Percentiles rank a stretch among this genome's conserved stretches.
phyloP scores from a whole-genome alignment of 805 yeast species.

The Yarrowia sp. region DNA sequence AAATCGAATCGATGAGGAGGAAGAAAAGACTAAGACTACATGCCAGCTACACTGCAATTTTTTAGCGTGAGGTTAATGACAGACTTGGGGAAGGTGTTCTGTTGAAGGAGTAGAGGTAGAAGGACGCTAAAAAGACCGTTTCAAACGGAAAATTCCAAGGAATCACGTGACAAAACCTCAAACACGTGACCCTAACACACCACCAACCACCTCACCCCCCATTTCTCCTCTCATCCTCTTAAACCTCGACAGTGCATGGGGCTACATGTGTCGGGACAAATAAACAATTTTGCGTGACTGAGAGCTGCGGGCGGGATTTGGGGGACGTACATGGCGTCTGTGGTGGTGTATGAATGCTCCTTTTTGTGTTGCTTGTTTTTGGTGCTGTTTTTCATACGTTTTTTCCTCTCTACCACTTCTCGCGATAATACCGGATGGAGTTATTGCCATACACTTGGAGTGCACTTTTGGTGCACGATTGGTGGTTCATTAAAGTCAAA shows the following conservation, averaged over 20 bases:
- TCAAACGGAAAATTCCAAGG: too few species aligned
- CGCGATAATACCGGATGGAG: background rate
- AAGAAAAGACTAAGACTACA: background rate
- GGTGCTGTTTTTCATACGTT: background rate
- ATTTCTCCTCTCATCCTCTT: background rate
- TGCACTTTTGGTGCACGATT: constrained; percentile 31
- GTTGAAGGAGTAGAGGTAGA: too few species aligned
- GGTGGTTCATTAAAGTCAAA: constrained; percentile 26
- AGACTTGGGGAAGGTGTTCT: too few species aligned
- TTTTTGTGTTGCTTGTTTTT: background rate
- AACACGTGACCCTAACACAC: too few species aligned
- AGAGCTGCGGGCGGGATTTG: constrained; percentile 4
- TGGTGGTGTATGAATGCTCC: background rate
- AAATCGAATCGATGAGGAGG: constrained; percentile 1
- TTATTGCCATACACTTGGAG: background rate
- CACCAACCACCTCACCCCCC: too few species aligned
- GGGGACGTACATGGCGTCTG: background rate
- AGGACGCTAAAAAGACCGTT: background rate
- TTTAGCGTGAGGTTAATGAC: constrained; percentile 13
- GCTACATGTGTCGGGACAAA: constrained; percentile 31
- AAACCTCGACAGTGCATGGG: constrained; percentile 28
- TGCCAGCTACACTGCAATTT: constrained; percentile 20
- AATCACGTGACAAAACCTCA: background rate
- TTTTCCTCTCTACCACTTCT: background rate
- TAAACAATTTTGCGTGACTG: constrained; percentile 27